Evolutionary conservation across 2,329 filamentous ascomycete genomes (phyloP).

Genomic region (Ceratocystis colombiana): DNA sequence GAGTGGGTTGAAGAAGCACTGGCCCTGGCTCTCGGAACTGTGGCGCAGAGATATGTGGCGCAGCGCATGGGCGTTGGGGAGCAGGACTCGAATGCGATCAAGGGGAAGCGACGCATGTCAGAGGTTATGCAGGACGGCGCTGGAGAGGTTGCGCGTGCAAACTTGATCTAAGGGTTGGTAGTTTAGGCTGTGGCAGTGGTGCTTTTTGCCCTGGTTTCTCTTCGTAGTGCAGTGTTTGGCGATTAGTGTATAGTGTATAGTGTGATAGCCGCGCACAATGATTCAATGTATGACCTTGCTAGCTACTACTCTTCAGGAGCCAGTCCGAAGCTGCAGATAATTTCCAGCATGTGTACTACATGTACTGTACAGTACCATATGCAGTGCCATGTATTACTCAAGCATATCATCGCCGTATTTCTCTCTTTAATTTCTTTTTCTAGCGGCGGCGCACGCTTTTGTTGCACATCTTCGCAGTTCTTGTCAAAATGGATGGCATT

Average conservation of each 20-base stretch:
- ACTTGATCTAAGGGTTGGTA: conserved; percentile 36
- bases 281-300: not conserved
- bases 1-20: conserved; percentile 94
- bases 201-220: not conserved
- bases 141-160: conserved; percentile 51
- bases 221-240: not conserved
- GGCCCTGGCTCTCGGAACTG: conserved; percentile 65
- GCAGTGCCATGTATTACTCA: too few relatives aligned
- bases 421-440: not conserved
- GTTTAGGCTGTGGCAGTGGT: not conserved
- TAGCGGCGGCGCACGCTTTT: not conserved
- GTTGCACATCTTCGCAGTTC: not conserved
- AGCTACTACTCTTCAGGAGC: not conserved
- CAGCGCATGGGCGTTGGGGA: conserved; percentile 92
- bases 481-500: not conserved
- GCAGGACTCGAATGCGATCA: conserved; percentile 45
- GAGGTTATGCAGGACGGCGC: conserved; percentile 47
- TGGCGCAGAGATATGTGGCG: conserved; percentile 92
- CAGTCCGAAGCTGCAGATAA: not conserved
- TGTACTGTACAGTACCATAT: not conserved
- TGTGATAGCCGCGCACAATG: not conserved
- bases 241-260: not conserved
- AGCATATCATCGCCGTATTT: too few relatives aligned
- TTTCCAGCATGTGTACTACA: not conserved
- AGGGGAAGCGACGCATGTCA: conserved; percentile 51